Evolutionary conservation across 1,284 basidiomycete species (phyloP).

Genomic region (Ustilago sp.): DNA sequence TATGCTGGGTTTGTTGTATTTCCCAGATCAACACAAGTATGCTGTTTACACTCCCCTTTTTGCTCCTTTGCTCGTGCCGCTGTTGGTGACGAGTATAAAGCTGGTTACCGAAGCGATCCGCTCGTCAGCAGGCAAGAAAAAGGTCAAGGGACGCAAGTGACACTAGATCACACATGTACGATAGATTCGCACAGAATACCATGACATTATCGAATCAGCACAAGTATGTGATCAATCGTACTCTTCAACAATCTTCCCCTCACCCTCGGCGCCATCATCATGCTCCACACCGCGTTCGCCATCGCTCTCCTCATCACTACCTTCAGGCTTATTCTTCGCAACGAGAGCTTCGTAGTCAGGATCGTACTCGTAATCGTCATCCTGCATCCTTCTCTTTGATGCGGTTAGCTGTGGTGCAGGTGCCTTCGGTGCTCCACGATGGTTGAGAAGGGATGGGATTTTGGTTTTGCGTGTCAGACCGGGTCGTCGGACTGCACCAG

Average conservation of each 20-base stretch:
- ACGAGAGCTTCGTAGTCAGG: constrained; percentile 44
- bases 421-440: constrained; percentile 38
- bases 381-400: constrained; percentile 37
- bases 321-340: constrained; percentile 24
- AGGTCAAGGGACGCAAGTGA: constrained; percentile 8
- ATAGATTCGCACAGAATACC: background rate
- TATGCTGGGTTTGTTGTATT: constrained; percentile 95
- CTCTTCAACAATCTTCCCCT: constrained; percentile 6
- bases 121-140: background rate
- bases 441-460: constrained; percentile 45
- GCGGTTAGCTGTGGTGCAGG: constrained; percentile 18
- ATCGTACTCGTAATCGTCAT: constrained; percentile 54
- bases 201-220: background rate
- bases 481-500: constrained; percentile 32
- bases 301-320: constrained; percentile 12
- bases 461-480: constrained; percentile 49
- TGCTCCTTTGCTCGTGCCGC: constrained; percentile 76
- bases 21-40: constrained; percentile 73
- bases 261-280: background rate
- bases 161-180: background rate
- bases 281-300: background rate
- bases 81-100: constrained; percentile 78
- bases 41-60: constrained; percentile 69
- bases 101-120: constrained; percentile 14
- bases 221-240: constrained; percentile 9